Percentiles rank a stretch among this genome's conserved stretches.
These are phyloP conservation scores for Fusarium ambrosium DNA, from an alignment of 2,329 filamentous ascomycete species.

Conservation along the genomic window DNA sequence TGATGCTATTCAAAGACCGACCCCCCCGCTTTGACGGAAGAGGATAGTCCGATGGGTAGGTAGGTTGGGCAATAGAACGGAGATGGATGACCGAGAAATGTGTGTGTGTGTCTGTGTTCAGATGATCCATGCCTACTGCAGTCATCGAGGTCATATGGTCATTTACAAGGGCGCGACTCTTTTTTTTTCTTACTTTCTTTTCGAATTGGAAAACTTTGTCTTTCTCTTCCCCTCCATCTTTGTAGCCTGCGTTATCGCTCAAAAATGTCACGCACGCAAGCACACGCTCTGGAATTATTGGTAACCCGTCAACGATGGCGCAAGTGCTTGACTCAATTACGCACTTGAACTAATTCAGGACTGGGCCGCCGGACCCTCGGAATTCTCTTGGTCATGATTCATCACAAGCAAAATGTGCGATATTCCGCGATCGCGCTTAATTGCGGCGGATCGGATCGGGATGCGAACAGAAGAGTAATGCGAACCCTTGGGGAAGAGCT, in stretches of 20 bases:
- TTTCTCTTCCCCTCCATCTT: background rate
- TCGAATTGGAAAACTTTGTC: background rate
- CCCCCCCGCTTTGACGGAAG: background rate
- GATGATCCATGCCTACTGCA: slow-evolving; percentile 24
- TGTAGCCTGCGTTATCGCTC: background rate
- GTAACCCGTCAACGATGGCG: slow-evolving; percentile 26
- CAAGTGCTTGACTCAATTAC: slow-evolving; percentile 37
- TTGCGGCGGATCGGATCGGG: slow-evolving; percentile 31
- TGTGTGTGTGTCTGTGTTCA: background rate
- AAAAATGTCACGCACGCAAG: background rate
- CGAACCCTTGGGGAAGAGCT: slow-evolving; percentile 23
- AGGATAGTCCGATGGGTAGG: slow-evolving; percentile 24
- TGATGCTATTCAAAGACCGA: slow-evolving; percentile 20
- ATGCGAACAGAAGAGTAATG: slow-evolving; percentile 2
- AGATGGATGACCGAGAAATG: slow-evolving; percentile 10
- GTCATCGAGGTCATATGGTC: background rate
- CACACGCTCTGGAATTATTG: background rate
- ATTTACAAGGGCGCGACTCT: background rate
- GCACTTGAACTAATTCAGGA: slow-evolving; percentile 26
- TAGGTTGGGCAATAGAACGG: slow-evolving; percentile 11
- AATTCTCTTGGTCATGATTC: slow-evolving; percentile 32
- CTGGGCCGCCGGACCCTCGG: slow-evolving; percentile 20
- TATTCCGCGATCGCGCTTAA: slow-evolving; percentile 25
- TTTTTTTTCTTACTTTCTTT: background rate
- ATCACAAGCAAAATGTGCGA: slow-evolving; percentile 24